Percentiles rank a stretch among this genome's conserved stretches.
Evolutionary conservation across 2,329 filamentous ascomycete species (phyloP).

Genomic region (Fusarium domesticum): DNA sequence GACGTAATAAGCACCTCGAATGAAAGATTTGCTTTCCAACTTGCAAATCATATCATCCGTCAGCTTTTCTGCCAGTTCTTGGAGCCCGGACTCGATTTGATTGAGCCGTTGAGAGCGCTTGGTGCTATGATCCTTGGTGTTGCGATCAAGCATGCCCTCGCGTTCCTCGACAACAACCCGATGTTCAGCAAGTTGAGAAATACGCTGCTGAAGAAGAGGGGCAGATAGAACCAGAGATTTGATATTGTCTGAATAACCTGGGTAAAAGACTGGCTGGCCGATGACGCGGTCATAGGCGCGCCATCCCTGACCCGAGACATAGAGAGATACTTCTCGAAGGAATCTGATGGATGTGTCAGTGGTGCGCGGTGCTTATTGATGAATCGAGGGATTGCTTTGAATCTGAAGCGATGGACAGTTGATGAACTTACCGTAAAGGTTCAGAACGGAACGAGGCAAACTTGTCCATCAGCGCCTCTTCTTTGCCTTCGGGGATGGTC

Average conservation of each 20-base stretch:
- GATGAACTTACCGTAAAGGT: slow-evolving; percentile 52
- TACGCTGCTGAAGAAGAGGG: slow-evolving; percentile 69
- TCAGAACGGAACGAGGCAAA: slow-evolving; percentile 81
- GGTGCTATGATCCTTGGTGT: slow-evolving; percentile 50
- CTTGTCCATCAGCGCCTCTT: slow-evolving; percentile 72
- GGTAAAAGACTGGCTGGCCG: slow-evolving; percentile 90
- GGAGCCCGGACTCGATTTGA: slow-evolving; percentile 69
- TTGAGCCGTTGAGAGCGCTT: slow-evolving; percentile 54
- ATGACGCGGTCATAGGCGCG: slow-evolving; percentile 88
- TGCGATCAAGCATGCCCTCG: slow-evolving; percentile 62
- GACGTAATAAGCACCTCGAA: slow-evolving; percentile 87
- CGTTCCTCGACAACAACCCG: slow-evolving; percentile 73
- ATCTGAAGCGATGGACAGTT: not conserved
- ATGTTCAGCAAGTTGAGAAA: slow-evolving; percentile 71
- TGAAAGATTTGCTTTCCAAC: slow-evolving; percentile 92
- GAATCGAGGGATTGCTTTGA: not conserved
- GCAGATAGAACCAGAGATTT: slow-evolving; percentile 73
- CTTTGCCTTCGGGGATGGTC: slow-evolving; percentile 50
- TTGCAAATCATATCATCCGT: slow-evolving; percentile 98
- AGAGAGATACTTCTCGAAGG: slow-evolving; percentile 86
- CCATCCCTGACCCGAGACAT: slow-evolving; percentile 93
- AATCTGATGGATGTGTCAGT: slow-evolving; percentile 55
- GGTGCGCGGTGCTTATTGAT: slow-evolving; percentile 1
- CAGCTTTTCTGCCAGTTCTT: slow-evolving; percentile 80
- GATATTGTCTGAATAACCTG: slow-evolving; percentile 89